Base-by-base conservation (phyloP, 1,284 basidiomycete species). In the Fistulinella cinereoalba region DNA sequence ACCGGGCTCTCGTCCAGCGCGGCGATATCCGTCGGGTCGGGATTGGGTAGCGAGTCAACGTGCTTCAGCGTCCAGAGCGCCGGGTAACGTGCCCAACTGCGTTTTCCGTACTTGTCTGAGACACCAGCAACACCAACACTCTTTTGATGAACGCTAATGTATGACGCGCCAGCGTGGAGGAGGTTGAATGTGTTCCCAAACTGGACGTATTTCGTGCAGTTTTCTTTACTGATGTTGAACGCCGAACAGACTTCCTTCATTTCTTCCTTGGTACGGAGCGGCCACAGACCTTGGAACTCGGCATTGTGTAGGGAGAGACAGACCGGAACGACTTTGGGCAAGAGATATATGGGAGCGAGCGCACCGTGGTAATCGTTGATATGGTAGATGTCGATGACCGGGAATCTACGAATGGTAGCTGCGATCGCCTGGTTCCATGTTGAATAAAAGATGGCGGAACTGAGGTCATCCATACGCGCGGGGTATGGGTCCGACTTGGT, bases 221-320 rank as follows among this genome's bases (percentile, higher is more conserved):
- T 78, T 61, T 94, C 92, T 70, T 95, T 95, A 74, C 88, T 88
- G 64, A 96, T 90, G 69, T 95, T 95, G 79, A 95, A 96, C 10
- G 92, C 92, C 4, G 92, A 93, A 65, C 92, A 96, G 39, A 96
- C 92, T 66, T 96, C 92, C 74, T 93, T 95, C 89, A 94, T 93
- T 68, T 95, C 92, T 64, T 95, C 92, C 74, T 96, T 95, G 34
- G 92, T 95, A 44, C 92, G 84, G 24, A 95, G 78, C 11, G 92
- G 92, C 92, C 92, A 95, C 21, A 95, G 78, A 71, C 92, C 92
- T 65, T 96, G 92, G 78, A 95, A 96, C 68, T 96, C 92, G 63
- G 92, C 92, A 56, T 95, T 96, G 75, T 96, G 92, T 19, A 96
- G 77, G n/a, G 92, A 95, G 28, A 95, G 74, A 70, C 92, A 95